Percentiles rank a stretch among this genome's conserved stretches.
Evolutionary conservation across 2,329 filamentous ascomycete genomes (phyloP).

Genomic region (Colletotrichum neosansevieriae): DNA sequence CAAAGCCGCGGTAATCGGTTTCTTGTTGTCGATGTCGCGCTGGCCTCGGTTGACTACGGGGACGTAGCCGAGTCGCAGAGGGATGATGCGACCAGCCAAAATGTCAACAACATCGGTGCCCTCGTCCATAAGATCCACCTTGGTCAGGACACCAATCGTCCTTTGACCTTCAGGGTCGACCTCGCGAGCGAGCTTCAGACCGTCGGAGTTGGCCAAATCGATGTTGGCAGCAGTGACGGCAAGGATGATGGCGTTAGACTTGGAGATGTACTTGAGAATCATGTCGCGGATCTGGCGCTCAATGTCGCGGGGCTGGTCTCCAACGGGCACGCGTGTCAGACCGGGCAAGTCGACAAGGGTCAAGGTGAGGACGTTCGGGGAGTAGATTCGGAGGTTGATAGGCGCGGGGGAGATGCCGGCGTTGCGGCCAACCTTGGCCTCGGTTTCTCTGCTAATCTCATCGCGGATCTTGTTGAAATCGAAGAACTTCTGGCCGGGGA

Average conservation of each 20-base stretch:
- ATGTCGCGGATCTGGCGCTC: conserved; percentile 97
- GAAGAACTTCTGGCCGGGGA: conserved; percentile 96
- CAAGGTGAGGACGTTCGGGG: conserved; percentile 95
- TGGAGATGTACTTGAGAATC: conserved; percentile 98
- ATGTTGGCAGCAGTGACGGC: conserved; percentile 97
- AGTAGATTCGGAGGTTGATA: conserved; percentile 98
- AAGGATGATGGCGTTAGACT: conserved; percentile 97
- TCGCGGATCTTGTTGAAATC: conserved; percentile 99
- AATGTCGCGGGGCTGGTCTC: conserved; percentile 96
- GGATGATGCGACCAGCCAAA: conserved; percentile 96
- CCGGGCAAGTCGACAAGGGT: conserved; percentile 97
- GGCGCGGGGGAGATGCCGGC: conserved; percentile 95
- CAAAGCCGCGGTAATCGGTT: conserved; percentile 88
- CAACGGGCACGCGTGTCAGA: conserved; percentile 95
- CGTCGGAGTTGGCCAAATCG: conserved; percentile 98
- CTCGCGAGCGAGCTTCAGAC: conserved; percentile 93
- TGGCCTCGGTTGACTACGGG: conserved; percentile 98
- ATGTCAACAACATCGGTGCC: conserved; percentile 99
- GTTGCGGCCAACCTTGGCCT: conserved; percentile 95
- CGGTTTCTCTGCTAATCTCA: conserved; percentile 96
- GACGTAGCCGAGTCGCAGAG: conserved; percentile 92
- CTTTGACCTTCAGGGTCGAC: conserved; percentile 97
- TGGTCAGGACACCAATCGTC: conserved; percentile 98
- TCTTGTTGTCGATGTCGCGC: conserved; percentile 98
- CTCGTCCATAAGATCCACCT: conserved; percentile 99